Percentiles rank a stretch among this genome's conserved stretches.
Evolutionary conservation across 169 alveolate species (phyloP).

Genomic region (Plasmodium vinckei): DNA sequence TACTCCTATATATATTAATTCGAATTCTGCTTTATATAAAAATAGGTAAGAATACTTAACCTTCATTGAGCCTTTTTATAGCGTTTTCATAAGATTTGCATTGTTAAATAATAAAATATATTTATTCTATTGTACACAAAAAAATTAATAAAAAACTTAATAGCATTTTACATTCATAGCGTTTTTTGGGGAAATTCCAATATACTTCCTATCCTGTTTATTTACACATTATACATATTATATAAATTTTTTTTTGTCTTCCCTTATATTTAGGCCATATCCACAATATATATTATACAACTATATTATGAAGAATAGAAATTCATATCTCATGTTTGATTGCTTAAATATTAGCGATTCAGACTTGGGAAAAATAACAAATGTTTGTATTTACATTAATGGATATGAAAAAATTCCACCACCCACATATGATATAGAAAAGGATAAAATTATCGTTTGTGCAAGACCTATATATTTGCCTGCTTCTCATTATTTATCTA

Average conservation of each 20-base stretch:
- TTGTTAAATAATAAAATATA: too few relatives aligned
- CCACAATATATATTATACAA: slow-evolving; percentile 62
- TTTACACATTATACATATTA: too few relatives aligned
- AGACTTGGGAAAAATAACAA: slow-evolving; percentile 65
- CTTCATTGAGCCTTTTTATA: too few relatives aligned
- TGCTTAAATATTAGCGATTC: slow-evolving; percentile 56
- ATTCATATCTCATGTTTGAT: slow-evolving; percentile 69
- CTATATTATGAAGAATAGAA: slow-evolving; percentile 65
- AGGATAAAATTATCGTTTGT: slow-evolving; percentile 60
- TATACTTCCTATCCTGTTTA: too few relatives aligned
- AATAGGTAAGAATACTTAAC: slow-evolving; percentile 28
- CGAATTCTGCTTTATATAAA: slow-evolving; percentile 44
- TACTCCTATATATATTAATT: slow-evolving; percentile 60
- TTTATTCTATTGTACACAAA: too few relatives aligned
- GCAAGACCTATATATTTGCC: slow-evolving; percentile 64
- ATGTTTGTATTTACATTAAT: slow-evolving; percentile 60
- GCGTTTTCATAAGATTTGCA: too few relatives aligned
- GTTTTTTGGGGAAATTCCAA: too few relatives aligned
- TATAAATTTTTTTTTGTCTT: too few relatives aligned
- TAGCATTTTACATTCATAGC: too few relatives aligned
- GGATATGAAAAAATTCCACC: slow-evolving; percentile 73
- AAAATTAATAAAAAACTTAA: too few relatives aligned
- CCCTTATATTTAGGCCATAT: slow-evolving; percentile 41
- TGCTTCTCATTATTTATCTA: slow-evolving; percentile 49
- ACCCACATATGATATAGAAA: slow-evolving; percentile 48